Evolutionary conservation across 768 basidiomycete genomes (phyloP), one percentile per base, ranked within the genome.

Genomic region (Coprinopsis sp.): DNA sequence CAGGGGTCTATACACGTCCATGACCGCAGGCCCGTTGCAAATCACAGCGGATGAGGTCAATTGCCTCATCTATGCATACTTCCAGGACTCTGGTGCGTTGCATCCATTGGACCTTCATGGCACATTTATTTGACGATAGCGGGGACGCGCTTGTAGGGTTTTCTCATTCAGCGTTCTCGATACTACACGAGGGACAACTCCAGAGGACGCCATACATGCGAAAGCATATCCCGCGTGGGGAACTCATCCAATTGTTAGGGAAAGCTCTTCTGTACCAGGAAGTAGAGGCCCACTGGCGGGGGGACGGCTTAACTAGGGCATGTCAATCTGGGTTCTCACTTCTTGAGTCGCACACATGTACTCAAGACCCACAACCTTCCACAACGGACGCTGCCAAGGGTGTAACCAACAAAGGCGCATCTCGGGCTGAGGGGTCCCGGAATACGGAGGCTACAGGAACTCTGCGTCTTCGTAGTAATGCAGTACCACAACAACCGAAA

Each of bases 1-100:
- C 43, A 43, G 39, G 37, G 56, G 47, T 31, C 37, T 46, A 34
- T 46, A 46, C 54, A 37, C 44, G 31, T 51, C 38, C 51, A 68
- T 65, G 61, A 70, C 73, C 58, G 62, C 64, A 33, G 65, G 72
- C 45, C 73, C 76, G 40, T 74, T 85, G 38, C 73, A 74, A 25
- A 84, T 90, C 52, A 79, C 82, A 31, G 84, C 88, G 29, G 88
- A 91, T 54, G 87, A 91, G 60, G 73, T 92, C 50, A 92, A 92
- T 61, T 87, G 84, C 57, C 78, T 91, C 51, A 83, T 92, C 37
- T 82, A 91, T 63, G 76, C 90, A 2, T 92, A 91, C 58, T 79
- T 92, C 53, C 72, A 82, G 53, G 90, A 92, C 55, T 89, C 87
- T 25, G 89, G 89, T 87, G 53, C 39, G 30, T 40, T 16, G 45